Percentiles rank a stretch among this genome's conserved stretches.
phyloP scores from a whole-genome alignment of 352 stramenopile species.

The Ophiocytium majus region DNA sequence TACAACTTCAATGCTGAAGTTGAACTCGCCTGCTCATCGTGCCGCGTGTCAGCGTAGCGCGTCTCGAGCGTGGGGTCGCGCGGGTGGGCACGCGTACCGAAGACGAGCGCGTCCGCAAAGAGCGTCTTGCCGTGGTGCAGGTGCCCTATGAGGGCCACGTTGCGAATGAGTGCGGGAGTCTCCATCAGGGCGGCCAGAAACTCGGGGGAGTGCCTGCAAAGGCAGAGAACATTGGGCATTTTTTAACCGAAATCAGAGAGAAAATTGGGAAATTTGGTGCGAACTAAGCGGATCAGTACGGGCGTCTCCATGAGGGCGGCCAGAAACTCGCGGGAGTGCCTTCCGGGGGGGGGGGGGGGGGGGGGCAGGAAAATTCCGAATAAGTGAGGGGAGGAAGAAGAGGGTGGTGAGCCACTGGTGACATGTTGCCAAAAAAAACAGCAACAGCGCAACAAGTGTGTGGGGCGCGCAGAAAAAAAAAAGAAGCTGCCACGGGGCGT shows the following conservation, averaged over 20 bases:
- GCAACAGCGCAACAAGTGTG: too few relatives aligned
- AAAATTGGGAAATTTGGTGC: not conserved
- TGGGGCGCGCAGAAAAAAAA: too few relatives aligned
- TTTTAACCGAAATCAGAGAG: too few relatives aligned
- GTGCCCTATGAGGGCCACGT: conserved; percentile 93
- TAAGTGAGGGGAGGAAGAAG: too few relatives aligned
- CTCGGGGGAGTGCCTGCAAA: conserved; percentile 55
- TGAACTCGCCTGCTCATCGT: conserved; percentile 87
- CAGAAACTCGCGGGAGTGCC: conserved; percentile 78
- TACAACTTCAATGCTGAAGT: too few relatives aligned
- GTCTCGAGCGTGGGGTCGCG: not conserved
- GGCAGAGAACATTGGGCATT: too few relatives aligned
- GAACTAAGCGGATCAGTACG: not conserved
- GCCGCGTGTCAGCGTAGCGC: conserved; percentile 73
- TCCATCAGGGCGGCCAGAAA: conserved; percentile 83
- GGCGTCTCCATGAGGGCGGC: conserved; percentile 72
- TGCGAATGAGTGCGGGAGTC: conserved; percentile 78
- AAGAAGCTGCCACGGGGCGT: too few relatives aligned
- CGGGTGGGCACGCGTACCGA: conserved; percentile 69
- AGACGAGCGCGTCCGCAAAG: conserved; percentile 82
- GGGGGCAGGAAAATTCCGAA: not conserved
- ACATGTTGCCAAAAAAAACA: too few relatives aligned
- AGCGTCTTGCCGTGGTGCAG: conserved; percentile 88
- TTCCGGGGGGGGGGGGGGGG: too few relatives aligned
- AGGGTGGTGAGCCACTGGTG: too few relatives aligned